Evolutionary conservation across 768 basidiomycete genomes (phyloP), one percentile per base, ranked within the genome.

Genomic region (Favolaschia claudopus): DNA sequence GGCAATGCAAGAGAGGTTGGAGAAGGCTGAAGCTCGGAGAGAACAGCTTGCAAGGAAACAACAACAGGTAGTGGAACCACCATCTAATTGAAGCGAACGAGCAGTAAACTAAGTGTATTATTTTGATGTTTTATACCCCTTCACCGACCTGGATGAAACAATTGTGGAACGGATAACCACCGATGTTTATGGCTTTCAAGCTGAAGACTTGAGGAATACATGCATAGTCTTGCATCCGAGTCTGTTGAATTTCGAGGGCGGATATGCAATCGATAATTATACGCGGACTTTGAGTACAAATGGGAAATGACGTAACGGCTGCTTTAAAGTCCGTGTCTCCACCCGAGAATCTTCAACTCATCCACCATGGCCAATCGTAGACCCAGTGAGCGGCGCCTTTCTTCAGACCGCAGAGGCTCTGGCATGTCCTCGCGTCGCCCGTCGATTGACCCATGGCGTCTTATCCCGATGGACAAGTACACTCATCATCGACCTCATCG

Each of bases 401-500:
- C n/a, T n/a, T 78, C 79, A 20, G 84, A 84, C 34, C 78, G 82
- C 42, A 78, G 82, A 28, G 76, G 74, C 58, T 86, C 86, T 17
- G 79, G 74, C n/a, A 69, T 79, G 68, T 72, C 79, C 34, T 90
- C 89, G 25, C 82, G 91, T 60, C 81, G 88, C 39, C 78, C 82
- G 1, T 92, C 91, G 53, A 93, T 93, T 69, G 91, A 93, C 72
- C 91, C 91, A 52, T 84, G 84, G 66, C 83, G 82, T 74, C 84
- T 93, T 58, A 65, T 92, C 56, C 89, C 86, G 32, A 93, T 93
- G 89, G 87, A 91, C 82, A 92, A 86, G 91, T 91, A 69, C 56
- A 13, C 60, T 55, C 53, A 29, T 45, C 45, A 40, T 29, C 32
- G 28, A 27, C 10, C 45, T 29, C 38, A 39, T 40, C 53, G 39